Conservation (phyloP, 805 yeast genomes). For the Wickerhamomyces chaumierensis region DNA sequence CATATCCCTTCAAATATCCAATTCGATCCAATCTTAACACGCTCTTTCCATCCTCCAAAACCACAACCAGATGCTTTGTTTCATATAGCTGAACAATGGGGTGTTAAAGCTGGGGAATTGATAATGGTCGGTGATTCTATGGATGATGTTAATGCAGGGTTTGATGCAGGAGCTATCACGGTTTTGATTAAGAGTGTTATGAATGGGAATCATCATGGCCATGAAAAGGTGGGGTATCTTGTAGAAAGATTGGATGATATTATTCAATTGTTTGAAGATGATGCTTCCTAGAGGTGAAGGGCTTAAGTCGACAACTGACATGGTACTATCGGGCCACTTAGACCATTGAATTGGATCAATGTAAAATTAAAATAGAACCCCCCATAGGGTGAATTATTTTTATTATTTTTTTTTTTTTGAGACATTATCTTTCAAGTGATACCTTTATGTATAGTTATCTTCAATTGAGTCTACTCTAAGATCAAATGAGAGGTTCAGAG, state of each 20-base stretch:
- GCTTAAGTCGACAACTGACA: no score
- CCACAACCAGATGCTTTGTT: conserved; percentile 55
- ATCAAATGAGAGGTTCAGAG: no score
- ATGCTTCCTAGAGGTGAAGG: no score
- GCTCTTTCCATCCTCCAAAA: conserved; percentile 58
- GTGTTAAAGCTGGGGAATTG: conserved; percentile 30
- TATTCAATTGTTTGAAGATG: conserved; percentile 19
- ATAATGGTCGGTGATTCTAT: conserved; percentile 68
- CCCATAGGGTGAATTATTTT: no score
- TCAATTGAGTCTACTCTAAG: no score
- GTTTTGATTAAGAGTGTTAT: conserved; percentile 40
- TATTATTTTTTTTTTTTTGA: no score
- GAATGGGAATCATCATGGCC: conserved; percentile 32
- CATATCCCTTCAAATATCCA: conserved; percentile 27
- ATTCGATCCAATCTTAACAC: conserved; percentile 46
- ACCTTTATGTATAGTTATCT: no score
- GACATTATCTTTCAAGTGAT: no score
- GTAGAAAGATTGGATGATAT: conserved; percentile 25
- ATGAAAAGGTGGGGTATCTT: conserved; percentile 17
- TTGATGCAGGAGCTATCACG: conserved; percentile 50
- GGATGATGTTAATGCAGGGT: conserved; percentile 60
- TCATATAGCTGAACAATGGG: conserved; percentile 42
- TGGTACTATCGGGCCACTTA: no score
- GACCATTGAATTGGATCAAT: no score
- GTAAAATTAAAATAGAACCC: no score